Conservation (phyloP, 257 asterid genomes). For the Eucommia ulmoides region DNA sequence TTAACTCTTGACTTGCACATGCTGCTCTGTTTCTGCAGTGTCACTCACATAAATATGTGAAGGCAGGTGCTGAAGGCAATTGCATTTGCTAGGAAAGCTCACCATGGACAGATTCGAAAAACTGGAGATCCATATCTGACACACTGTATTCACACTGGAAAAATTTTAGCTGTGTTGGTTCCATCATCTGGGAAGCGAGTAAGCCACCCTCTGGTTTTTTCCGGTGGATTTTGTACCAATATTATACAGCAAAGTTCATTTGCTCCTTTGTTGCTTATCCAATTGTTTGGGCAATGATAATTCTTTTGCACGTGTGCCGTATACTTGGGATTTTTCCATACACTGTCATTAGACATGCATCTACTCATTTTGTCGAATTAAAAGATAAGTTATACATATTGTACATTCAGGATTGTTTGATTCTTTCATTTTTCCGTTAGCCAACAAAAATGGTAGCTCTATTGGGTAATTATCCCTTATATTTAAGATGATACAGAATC, state of each 20-base stretch:
- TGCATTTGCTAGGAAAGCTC: constrained; percentile 87
- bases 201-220: constrained; percentile 24
- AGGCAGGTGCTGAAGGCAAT: constrained; percentile 99
- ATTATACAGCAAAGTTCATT: constrained; percentile 4
- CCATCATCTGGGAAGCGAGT: constrained; percentile 81
- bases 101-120: constrained; percentile 79
- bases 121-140: constrained; percentile 96
- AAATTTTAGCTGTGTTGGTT: constrained; percentile 67
- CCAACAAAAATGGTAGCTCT: too few species aligned
- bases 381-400: neutral
- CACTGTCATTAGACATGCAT: too few species aligned
- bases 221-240: constrained; percentile 5
- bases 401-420: neutral
- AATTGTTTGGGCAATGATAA: too few species aligned
- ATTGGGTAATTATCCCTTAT: too few species aligned
- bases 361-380: too few species aligned
- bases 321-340: too few species aligned
- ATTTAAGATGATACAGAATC: too few species aligned
- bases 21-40: constrained; percentile 13
- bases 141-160: constrained; percentile 93
- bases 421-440: too few species aligned
- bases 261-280: constrained; percentile 1
- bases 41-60: constrained; percentile 39
- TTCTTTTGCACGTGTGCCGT: too few species aligned
- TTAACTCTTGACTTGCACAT: constrained; percentile 17